Base-by-base conservation (phyloP, 2,329 filamentous ascomycete genomes). In the Colletotrichum orchidophilum region DNA sequence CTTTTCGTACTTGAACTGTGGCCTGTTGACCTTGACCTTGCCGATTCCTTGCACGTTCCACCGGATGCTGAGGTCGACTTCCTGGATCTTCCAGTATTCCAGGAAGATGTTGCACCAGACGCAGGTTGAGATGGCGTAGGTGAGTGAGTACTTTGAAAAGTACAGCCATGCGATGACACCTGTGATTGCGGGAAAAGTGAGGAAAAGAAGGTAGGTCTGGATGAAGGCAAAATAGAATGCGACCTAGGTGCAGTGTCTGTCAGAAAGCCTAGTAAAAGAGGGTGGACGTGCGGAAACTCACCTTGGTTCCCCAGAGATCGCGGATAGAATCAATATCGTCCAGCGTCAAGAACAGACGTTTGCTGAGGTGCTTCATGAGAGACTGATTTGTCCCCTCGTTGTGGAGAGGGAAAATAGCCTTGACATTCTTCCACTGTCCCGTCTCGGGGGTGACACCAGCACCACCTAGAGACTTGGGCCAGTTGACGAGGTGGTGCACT, bases 141-240 rank as follows among this genome's bases (percentile, higher is more conserved):
- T 80, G 15, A 91, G 85, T 0, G 93, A 95, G 81, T 93, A 95
- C 31, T 89, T 87, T 11, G 92, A 90, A 0, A 94, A 82, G 70
- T 93, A 87, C 1, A 90, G 80, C 91, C 92, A 95, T 15, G 91
- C 88, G 1, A 89, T 79, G n/a, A 92, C 80, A 1, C 93, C 93
- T 31, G 93, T 90, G 2, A 84, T 84, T 8, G 93, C 92, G 0
- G 92, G 92, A 63, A 94, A 92, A 3, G 90, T 81, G 21, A 95
- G 84, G 76, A 94, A 94, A 42, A 87, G 83, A 70, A 93, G 91
- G 78, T 95, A 95, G 15, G 88, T 90, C 76, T 95, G 93, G 27
- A 93, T 92, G 75, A 95, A 95, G n/a, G 92, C 92, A 78, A 94
- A 95, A 80, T 95, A 95, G 77, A 93, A 95, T 3, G 92, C 93